These are phyloP conservation scores for Epichloe glyceriae DNA, from an alignment of 2,329 filamentous ascomycete genomes.

Conservation along the genomic window DNA sequence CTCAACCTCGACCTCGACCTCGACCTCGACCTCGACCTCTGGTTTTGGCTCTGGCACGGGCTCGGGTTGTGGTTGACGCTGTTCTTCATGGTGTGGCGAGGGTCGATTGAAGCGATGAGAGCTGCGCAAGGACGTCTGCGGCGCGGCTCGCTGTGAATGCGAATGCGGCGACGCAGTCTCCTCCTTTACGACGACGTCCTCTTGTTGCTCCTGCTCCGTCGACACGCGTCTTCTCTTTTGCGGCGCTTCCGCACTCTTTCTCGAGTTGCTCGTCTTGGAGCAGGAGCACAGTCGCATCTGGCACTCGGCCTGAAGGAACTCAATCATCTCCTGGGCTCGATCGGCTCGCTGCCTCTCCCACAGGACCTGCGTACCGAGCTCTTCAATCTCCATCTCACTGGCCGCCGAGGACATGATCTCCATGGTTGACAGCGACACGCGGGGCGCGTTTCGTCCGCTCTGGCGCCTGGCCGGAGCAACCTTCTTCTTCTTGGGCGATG, in stretches of 20 bases:
- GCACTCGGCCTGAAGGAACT: constrained; percentile 66
- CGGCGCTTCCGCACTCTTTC: constrained; percentile 8
- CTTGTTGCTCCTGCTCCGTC: background rate
- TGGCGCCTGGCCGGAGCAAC: constrained; percentile 10
- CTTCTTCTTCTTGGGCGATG: constrained; percentile 40
- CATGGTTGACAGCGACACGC: constrained; percentile 33
- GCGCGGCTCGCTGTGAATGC: constrained; percentile 10
- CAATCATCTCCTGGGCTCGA: constrained; percentile 57
- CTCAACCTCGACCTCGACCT: constrained; percentile 15
- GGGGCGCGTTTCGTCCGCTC: constrained; percentile 26
- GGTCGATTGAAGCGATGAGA: background rate
- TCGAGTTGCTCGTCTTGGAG: constrained; percentile 23
- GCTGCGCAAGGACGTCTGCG: background rate
- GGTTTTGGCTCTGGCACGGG: background rate
- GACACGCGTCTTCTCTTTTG: constrained; percentile 10
- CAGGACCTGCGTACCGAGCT: constrained; percentile 36
- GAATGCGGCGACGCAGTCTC: constrained; percentile 24
- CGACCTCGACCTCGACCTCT: background rate
- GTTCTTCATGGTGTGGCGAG: background rate
- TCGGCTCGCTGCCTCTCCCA: constrained; percentile 53
- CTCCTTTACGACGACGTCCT: background rate
- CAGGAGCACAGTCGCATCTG: constrained; percentile 54
- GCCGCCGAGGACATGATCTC: constrained; percentile 42
- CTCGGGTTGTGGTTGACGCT: background rate
- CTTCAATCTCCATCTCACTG: constrained; percentile 46